Percentiles rank a stretch among this genome's conserved stretches.
Evolutionary conservation across 139 green algal genomes (phyloP).

Genomic region (Coccomyxa sp.): DNA sequence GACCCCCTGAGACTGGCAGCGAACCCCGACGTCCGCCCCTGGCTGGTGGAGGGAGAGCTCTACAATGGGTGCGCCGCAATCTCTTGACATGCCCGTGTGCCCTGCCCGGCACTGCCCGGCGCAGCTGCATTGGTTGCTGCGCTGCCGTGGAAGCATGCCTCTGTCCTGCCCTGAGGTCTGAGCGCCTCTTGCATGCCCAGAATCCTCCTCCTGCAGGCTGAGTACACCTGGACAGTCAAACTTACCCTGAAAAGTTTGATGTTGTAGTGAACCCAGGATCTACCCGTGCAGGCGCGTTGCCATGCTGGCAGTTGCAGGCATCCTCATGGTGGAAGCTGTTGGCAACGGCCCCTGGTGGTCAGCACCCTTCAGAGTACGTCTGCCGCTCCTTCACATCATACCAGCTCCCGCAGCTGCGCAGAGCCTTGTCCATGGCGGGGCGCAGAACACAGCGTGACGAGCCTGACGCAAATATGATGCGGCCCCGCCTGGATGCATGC

Average conservation of each 20-base stretch:
- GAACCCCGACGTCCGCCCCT: conserved; percentile 12
- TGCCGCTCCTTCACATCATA: not conserved
- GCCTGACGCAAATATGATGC: no score
- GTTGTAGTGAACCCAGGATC: no score
- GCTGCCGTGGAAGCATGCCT: not conserved
- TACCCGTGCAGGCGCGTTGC: conserved; percentile 59
- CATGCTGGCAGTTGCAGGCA: conserved; percentile 80
- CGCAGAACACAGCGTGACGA: no score
- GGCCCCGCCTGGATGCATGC: no score
- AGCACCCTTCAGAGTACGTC: conserved; percentile 28
- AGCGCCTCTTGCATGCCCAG: no score
- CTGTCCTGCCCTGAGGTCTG: not conserved
- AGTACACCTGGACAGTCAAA: no score
- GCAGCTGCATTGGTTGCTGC: not conserved
- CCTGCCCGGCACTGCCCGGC: not conserved
- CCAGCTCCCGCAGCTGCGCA: no score
- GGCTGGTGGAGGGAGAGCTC: conserved; percentile 70
- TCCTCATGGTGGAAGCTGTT: conserved; percentile 65
- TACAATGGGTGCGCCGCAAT: conserved; percentile 57
- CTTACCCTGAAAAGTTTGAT: no score
- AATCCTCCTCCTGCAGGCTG: no score
- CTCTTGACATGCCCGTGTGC: not conserved
- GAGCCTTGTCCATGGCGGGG: no score
- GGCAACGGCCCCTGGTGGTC: conserved; percentile 50
- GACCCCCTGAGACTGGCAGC: conserved; percentile 46